Base-by-base conservation (phyloP, 495 filamentous ascomycete species). In the Talaromyces ruber region DNA sequence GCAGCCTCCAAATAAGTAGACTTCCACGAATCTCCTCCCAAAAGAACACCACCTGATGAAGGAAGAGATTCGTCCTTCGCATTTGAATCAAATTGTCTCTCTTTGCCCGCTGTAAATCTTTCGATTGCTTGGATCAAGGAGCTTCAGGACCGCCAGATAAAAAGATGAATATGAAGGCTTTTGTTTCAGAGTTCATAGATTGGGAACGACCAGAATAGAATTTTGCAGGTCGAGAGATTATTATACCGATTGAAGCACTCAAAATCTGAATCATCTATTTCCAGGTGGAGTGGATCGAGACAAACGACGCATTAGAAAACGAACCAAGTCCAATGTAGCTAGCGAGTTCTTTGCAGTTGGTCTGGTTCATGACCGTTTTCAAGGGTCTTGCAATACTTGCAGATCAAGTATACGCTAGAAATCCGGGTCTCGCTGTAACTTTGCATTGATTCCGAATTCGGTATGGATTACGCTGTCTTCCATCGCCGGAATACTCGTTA, bases 1-100 rank as follows among this genome's bases (percentile, higher is more conserved):
- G 52, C 52, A 55, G 52, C 52, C 52, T 25, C 52, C 52, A 55
- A 22, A 55, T 55, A 24, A 55, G 52, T 55, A 55, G 14, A 6
- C 28, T 22, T 21, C 52, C 24, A 22, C n/a, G 18, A 25, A 29
- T 7, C 52, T 55, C 52, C 24, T 55, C 24, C 52, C 52, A 55
- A 55, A 55, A 3, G 52, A 55, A 55, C 52, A 16, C 24, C 24
- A 55, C 24, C 4, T 55, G 52, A 22, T 55, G 52, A 55, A 55
- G 52, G 22, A 21, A 55, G 52, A 55, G 52, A 28, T 22, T 55
- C 2, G 26, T 26, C 24, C 52, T 21, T 22, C 52, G 22, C 2
- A 55, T 55, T 9, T 55, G 52, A 55, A 55, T 22, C 52, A 29
- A 11, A 1, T 29, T 55, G 22, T 24, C 12, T 29, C 24, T 24